These are phyloP conservation scores for Phytopythium montanum DNA, from an alignment of 352 stramenopile genomes.

Conservation along the genomic window DNA sequence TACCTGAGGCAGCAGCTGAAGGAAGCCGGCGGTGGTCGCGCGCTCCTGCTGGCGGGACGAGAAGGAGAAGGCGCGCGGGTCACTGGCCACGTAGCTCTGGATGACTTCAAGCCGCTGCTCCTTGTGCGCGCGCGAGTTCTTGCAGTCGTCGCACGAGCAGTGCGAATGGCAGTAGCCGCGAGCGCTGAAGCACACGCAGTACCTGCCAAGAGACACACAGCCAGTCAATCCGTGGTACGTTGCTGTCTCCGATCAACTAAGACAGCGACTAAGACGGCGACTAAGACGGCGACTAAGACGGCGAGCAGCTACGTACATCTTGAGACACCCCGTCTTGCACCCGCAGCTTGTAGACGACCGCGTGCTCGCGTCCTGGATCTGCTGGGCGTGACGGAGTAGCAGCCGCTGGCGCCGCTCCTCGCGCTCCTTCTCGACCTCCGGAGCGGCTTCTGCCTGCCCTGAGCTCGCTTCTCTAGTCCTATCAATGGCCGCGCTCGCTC, in stretches of 20 bases:
- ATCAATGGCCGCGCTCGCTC: constrained; percentile 5
- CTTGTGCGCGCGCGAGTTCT: constrained; percentile 53
- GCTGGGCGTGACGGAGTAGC: constrained; percentile 51
- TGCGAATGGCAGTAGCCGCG: constrained; percentile 72
- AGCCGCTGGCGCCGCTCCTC: constrained; percentile 45
- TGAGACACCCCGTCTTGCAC: constrained; percentile 84
- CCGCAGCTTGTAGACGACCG: constrained; percentile 71
- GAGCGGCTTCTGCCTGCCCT: neutral
- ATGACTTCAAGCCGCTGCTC: constrained; percentile 74
- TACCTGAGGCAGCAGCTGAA: constrained; percentile 68
- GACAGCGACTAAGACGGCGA: no score
- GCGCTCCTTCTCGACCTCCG: constrained; percentile 18
- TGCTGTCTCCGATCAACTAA: no score
- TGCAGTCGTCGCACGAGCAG: constrained; percentile 72
- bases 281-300: no score
- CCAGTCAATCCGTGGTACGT: no score
- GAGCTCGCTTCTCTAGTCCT: neutral
- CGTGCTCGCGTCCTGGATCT: constrained; percentile 73
- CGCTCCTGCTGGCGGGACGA: constrained; percentile 30
- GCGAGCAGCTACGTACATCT: constrained; percentile 38
- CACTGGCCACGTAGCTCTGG: constrained; percentile 70
- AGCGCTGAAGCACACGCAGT: constrained; percentile 83
- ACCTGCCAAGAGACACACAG: constrained; percentile 11
- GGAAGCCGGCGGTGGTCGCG: constrained; percentile 37
- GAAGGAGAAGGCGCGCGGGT: constrained; percentile 74